Evolutionary conservation across 176 grass and related monocot species (phyloP), one percentile per base, ranked within the genome.

Genomic region (Eleusine indica): DNA sequence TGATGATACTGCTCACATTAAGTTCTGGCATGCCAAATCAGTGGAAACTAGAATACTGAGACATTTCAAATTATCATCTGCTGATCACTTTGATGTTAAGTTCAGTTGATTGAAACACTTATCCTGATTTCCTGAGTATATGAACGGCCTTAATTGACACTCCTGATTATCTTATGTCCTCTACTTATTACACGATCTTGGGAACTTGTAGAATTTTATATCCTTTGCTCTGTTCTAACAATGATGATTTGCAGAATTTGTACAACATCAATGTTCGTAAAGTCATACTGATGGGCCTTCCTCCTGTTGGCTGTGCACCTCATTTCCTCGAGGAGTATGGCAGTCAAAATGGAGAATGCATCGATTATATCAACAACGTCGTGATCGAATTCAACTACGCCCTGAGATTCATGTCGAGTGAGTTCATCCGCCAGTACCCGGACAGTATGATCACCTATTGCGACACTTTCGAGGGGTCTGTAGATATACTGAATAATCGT

Each of bases 241-340:
- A 19, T 39, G 32, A 61, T 53, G 22, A 16, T 84, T 71, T 89
- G 49, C 84, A 97, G 94, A 91, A 91, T 76, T 63, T 97, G 74
- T 97, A 97, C 75, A 89, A 88, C 63, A 91, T 88, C 32, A 97
- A 94, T 18, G 91, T 84, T 16, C 76, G 91, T 3, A 97, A 93
- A 66, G 66, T 93, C 10, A 39, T 93, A 46, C 41, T 97, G 67
- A 91, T 93, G 94, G 94, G 89, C 29, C 81, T 97, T 28, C 86
- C 94, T 73, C 94, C 91, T 21, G 84, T 97, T 72, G 94, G 89
- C 21, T 97, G 91, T 72, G 84, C 89, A 30, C 91, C 94, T 60
- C 87, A 91, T 89, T 97, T 93, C 79, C 89, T 97, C 39, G 93
- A 89, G 89, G 83, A 91, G 51, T 91, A 83, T 46, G 89, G 87